phyloP scores from a whole-genome alignment of 371 early-diverging fungal species.

The Syncephalastrum sp. region DNA sequence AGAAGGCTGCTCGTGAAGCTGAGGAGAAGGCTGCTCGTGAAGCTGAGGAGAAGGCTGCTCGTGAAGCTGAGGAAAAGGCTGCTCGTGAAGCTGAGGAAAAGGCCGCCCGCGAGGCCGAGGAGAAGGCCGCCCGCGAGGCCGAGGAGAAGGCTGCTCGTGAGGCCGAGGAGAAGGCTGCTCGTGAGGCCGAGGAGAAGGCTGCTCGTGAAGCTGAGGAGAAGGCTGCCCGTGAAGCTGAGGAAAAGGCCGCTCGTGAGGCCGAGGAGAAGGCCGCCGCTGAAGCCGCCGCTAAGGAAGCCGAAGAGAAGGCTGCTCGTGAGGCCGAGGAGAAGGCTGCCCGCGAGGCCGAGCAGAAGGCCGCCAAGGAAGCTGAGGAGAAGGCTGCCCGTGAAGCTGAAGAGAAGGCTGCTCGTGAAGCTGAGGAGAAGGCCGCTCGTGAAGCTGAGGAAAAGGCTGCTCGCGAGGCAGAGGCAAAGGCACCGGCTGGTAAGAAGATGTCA shows the following conservation, averaged over 20 bases:
- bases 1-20: slow-evolving; percentile 10
- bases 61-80: slow-evolving; percentile 12
- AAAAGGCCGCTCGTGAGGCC: slow-evolving; percentile 7
- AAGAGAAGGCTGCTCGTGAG: slow-evolving; percentile 2
- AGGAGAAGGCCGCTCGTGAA: too few species aligned
- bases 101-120: slow-evolving; percentile 23
- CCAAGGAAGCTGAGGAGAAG: too few species aligned
- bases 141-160: slow-evolving; percentile 5
- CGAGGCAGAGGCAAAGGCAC: too few species aligned
- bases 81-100: slow-evolving; percentile 14
- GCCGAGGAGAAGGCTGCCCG: slow-evolving; percentile 2
- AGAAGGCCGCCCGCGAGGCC: slow-evolving; percentile 14
- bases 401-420: too few species aligned
- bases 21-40: slow-evolving; percentile 16
- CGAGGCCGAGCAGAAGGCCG: too few species aligned
- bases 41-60: slow-evolving; percentile 10
- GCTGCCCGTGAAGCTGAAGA: too few species aligned
- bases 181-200: slow-evolving; percentile 6
- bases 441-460: too few species aligned
- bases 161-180: slow-evolving; percentile 2
- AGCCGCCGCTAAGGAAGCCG: slow-evolving; percentile 4
- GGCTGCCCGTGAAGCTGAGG: slow-evolving; percentile 8
- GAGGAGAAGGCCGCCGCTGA: slow-evolving; percentile 9
- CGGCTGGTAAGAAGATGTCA: too few species aligned
- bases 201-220: slow-evolving; percentile 11